These are phyloP conservation scores for Lobosporangium transversale DNA, from an alignment of 192 early-diverging fungal species.

Conservation along the genomic window DNA sequence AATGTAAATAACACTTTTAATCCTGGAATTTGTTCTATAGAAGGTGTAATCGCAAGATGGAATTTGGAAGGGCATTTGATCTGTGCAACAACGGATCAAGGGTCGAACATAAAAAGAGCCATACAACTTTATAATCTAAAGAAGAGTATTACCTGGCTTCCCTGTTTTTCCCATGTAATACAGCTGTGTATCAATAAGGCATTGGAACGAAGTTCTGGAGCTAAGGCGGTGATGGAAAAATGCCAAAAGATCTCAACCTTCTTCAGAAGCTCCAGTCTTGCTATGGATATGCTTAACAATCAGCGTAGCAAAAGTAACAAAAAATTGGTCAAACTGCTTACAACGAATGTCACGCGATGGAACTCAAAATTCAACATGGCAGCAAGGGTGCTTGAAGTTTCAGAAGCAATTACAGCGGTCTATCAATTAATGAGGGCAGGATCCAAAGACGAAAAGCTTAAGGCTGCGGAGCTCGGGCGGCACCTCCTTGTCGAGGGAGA, in stretches of 20 bases:
- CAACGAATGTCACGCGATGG: constrained; percentile 13
- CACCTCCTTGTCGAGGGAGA: constrained; percentile 1
- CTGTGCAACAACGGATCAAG: constrained; percentile 34
- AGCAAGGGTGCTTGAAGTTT: constrained; percentile 3
- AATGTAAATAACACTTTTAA: too few species aligned
- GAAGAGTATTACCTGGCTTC: constrained; percentile 1
- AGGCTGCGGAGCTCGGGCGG: background rate
- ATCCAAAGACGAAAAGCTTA: constrained; percentile 3
- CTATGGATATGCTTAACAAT: constrained; percentile 8
- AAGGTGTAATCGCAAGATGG: background rate
- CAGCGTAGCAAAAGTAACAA: background rate
- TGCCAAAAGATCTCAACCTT: constrained; percentile 15
- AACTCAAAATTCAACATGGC: constrained; percentile 17
- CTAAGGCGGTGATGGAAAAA: constrained; percentile 11
- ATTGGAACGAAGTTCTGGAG: background rate
- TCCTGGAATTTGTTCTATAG: background rate
- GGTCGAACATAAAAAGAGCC: too few species aligned
- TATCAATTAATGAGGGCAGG: constrained; percentile 1
- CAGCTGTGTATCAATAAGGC: constrained; percentile 33
- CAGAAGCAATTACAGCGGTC: constrained; percentile 1
- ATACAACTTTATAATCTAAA: background rate
- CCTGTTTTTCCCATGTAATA: constrained; percentile 16
- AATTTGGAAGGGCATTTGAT: constrained; percentile 13
- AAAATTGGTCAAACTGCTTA: too few species aligned
- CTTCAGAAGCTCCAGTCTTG: constrained; percentile 13